Percentiles rank a stretch among this genome's conserved stretches.
Conservation (phyloP, 202 grass and related monocot genomes). For the Alloteropsis angusta region DNA sequence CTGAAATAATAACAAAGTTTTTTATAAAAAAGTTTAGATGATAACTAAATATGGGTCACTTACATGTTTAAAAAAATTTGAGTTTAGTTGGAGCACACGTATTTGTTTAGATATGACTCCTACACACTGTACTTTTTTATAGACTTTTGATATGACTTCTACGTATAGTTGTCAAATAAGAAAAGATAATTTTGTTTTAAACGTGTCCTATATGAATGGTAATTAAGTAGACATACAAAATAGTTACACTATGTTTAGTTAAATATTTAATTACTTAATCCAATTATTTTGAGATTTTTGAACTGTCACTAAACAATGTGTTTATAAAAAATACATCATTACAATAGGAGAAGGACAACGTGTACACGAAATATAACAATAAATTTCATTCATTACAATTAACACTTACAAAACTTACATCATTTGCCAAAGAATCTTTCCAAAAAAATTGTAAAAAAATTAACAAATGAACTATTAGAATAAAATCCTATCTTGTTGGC, state of each 20-base stretch:
- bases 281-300: not conserved
- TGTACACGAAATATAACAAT: not conserved
- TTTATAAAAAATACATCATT: not conserved
- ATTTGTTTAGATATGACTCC: no score
- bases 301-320: not conserved
- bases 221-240: not conserved
- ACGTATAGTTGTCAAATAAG: no score
- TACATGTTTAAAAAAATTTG: no score
- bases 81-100: no score
- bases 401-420: conserved; percentile 13
- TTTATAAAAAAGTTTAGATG: no score
- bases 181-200: no score
- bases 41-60: no score
- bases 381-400: conserved; percentile 6
- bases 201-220: no score
- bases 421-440: not conserved
- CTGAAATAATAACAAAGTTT: no score
- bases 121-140: no score
- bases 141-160: no score
- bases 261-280: not conserved
- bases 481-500: not conserved
- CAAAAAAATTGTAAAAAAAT: not conserved
- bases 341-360: not conserved
- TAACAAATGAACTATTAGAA: not conserved
- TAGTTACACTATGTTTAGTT: not conserved